These are phyloP conservation scores for Eutrema heterophyllum DNA, from an alignment of 345 rosid species.

Conservation along the genomic window DNA sequence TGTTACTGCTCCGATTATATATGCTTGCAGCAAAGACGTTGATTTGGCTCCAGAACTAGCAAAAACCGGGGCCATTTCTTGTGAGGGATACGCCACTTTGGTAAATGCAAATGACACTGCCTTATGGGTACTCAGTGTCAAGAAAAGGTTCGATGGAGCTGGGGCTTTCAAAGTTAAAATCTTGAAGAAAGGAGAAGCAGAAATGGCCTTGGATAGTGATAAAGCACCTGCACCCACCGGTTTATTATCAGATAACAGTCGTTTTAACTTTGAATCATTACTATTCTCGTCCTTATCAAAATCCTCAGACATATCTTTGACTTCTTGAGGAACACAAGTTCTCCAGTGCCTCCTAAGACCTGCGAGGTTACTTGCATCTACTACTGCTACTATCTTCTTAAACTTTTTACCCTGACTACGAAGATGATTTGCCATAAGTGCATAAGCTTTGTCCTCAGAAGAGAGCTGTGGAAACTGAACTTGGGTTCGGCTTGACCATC, in stretches of 20 bases:
- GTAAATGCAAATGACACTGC: conserved; percentile 40
- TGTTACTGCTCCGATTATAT: conserved; percentile 44
- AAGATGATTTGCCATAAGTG: conserved; percentile 61
- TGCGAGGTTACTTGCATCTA: conserved; percentile 58
- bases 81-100: conserved; percentile 48
- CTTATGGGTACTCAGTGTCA: conserved; percentile 28
- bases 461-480: conserved; percentile 60
- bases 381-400: conserved; percentile 67
- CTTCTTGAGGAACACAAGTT: conserved; percentile 48
- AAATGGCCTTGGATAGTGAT: conserved; percentile 35
- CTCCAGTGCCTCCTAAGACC: conserved; percentile 78
- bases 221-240: conserved; percentile 72
- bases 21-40: not conserved
- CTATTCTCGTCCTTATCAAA: conserved; percentile 37
- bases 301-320: conserved; percentile 46
- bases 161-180: conserved; percentile 34
- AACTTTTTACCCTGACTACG: conserved; percentile 51
- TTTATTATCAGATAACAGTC: conserved; percentile 41
- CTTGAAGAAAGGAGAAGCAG: too few species aligned
- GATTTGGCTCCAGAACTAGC: not conserved
- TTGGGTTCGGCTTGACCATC: conserved; percentile 25
- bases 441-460: conserved; percentile 54
- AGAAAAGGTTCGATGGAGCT: conserved; percentile 24
- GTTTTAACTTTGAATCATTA: conserved; percentile 47
- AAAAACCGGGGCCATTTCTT: not conserved